Evolutionary conservation across 345 rosid genomes (phyloP), one percentile per base, ranked within the genome.

Genomic region (Linum usitatissimum): DNA sequence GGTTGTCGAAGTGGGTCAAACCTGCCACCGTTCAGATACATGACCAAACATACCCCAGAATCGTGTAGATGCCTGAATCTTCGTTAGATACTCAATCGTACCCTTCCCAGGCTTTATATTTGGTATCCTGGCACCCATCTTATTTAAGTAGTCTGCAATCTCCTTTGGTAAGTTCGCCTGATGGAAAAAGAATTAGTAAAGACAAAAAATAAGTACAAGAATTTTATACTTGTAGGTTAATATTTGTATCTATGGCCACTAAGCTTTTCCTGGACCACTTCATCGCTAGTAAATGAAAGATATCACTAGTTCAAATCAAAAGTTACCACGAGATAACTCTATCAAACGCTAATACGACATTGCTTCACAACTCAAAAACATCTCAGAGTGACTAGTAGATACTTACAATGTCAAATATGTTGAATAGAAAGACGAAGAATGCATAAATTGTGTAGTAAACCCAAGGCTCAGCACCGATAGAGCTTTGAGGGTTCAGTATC

Each of bases 81-180:
- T 84, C 1, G 87, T 73, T 34, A 89, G 82, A 77, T 89, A 86
- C 68, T 85, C 95, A 57, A 89, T 79, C 13, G 96, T 92, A 60
- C 95, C 96, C 74, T 84, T 92, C 73, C 98, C 95, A 30, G 96
- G 98, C 76, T 92, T 92, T 69, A 89, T 66, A 70, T 85, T 85
- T 30, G 98, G 95, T 71, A 92, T 87, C 75, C 96, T 82, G n/a
- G 98, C 96, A 61, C 98, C 98, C 96, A 89, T 92, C 79, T 89
- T 85, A 70, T 89, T 92, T 64, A 92, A 79, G 75, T 89, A 92
- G 71, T 88, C 98, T 2, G 98, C 81, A 62, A 92, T 92, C 75
- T 92, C 98, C 84, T 88, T 88, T 0, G 95, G 98, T 81, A 92
- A 79, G 84, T 92, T 92, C 66, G 98, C 98, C 98, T 92, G 60